phyloP scores from a whole-genome alignment of 129 eudicot species.

The Flaveria brownii region DNA sequence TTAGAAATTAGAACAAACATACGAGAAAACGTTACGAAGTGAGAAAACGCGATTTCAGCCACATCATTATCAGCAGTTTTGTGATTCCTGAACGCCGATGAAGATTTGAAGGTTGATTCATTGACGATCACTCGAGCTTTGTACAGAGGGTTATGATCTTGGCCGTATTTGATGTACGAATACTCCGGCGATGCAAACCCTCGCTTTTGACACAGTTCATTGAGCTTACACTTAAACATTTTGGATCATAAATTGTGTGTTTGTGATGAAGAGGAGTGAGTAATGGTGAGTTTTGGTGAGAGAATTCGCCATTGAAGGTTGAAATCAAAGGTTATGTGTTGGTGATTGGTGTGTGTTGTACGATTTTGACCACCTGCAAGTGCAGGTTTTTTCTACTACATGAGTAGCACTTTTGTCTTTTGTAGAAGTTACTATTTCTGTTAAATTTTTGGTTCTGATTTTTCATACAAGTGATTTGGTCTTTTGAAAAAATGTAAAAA shows the following conservation, averaged over 20 bases:
- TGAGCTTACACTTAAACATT: conserved; percentile 23
- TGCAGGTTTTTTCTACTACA: conserved; percentile 15
- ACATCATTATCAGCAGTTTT: conserved; percentile 12
- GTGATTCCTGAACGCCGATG: neutral
- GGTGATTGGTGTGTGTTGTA: neutral
- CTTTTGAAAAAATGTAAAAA: too few species aligned
- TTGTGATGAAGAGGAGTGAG: neutral
- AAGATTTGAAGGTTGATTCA: conserved; percentile 3
- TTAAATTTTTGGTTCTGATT: too few species aligned
- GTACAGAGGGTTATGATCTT: conserved; percentile 19
- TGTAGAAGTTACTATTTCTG: too few species aligned
- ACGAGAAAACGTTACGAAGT: neutral
- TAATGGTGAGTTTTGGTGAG: too few species aligned
- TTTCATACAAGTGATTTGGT: too few species aligned
- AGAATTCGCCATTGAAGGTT: neutral
- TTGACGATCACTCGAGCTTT: conserved; percentile 17
- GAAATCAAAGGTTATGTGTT: neutral
- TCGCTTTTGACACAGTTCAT: conserved; percentile 18
- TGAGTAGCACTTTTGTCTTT: too few species aligned
- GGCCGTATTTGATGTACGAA: neutral
- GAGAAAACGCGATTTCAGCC: conserved; percentile 5
- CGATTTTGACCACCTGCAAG: neutral
- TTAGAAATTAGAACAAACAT: neutral
- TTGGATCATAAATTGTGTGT: neutral
- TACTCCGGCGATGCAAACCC: neutral